Conservation (phyloP, 495 filamentous ascomycete species). For the Hypoxylon cercidicola region DNA sequence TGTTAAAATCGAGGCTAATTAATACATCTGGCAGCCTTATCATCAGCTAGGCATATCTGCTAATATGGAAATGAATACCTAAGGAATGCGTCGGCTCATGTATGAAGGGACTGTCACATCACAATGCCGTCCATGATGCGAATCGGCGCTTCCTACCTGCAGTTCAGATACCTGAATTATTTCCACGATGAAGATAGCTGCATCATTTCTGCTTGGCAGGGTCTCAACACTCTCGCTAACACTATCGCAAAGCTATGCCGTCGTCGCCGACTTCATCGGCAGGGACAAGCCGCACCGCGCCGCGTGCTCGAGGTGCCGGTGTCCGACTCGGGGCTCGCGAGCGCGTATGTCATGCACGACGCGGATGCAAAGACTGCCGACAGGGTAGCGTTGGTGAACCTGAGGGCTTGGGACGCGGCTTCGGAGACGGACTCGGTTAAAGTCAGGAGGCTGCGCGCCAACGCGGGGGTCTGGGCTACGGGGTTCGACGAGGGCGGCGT, state of each 20-base stretch:
- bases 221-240: background rate
- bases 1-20: too few relatives aligned
- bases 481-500: conserved; percentile 1
- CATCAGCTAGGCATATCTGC: too few relatives aligned
- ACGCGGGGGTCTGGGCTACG: conserved; percentile 1
- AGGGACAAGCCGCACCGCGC: too few relatives aligned
- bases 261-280: background rate
- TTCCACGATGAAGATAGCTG: background rate
- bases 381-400: background rate
- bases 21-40: too few relatives aligned
- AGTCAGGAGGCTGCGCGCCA: conserved; percentile 1
- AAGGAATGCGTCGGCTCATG: too few relatives aligned
- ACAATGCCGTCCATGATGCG: background rate
- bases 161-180: background rate
- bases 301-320: background rate
- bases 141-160: background rate
- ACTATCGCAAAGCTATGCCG: background rate
- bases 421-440: background rate
- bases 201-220: background rate
- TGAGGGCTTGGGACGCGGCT: conserved; percentile 1
- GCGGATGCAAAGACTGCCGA: background rate
- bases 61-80: too few relatives aligned
- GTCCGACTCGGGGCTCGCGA: background rate
- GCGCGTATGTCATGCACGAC: conserved; percentile 5
- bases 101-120: background rate